Base-by-base conservation (phyloP, 2,329 filamentous ascomycete species). In the Clathrospora elynae region DNA sequence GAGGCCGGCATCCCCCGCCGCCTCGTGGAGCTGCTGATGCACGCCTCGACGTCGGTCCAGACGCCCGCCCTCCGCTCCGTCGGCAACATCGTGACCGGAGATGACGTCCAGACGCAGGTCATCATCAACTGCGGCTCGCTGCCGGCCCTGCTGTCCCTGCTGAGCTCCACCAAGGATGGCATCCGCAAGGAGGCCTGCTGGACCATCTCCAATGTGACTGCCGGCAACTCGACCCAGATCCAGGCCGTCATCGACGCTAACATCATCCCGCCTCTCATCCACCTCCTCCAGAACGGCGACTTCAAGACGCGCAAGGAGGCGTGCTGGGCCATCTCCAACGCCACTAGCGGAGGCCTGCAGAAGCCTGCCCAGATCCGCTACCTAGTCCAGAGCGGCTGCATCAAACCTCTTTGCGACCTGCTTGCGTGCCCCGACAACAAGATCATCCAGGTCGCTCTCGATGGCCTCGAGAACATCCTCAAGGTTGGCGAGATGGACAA, bases 401-500 rank as follows among this genome's bases (percentile, higher is more conserved):
- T 99, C 76, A 95, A 92, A 77, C 93, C 93, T 3, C 81, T 99
- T 22, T 99, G 93, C 72, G 93, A 99, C 66, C 83, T 99, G 17
- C 84, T 99, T 43, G 85, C 84, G 25, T 99, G 93, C 79, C 95
- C 95, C 19, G 93, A 99, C 74, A 99, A 99, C 78, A 99, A 99
- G 83, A 99, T 99, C 70, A 99, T 99, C 63, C 93, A 99, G 75
- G 93, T 99, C 57, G 93, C 93, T 54, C 83, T 99, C 34, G 93
- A 99, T 66, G 93, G 93, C 39, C 81, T 99, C 42, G 93, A 99
- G 85, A 99, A 99, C 75, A 97, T 99, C 55, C 84, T 99, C 67
- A 99, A 99, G 86, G 93, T 99, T 52, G 93, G 93, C 39, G 93
- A 99, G 64, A 90, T 97, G 77, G 93, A 99, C 77, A 96, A 96